A percentile compares a stretch with the other conserved stretches of the same genome.
Conservation (phyloP, 2,329 filamentous ascomycete genomes). For the Aspergillus viridinutans region DNA sequence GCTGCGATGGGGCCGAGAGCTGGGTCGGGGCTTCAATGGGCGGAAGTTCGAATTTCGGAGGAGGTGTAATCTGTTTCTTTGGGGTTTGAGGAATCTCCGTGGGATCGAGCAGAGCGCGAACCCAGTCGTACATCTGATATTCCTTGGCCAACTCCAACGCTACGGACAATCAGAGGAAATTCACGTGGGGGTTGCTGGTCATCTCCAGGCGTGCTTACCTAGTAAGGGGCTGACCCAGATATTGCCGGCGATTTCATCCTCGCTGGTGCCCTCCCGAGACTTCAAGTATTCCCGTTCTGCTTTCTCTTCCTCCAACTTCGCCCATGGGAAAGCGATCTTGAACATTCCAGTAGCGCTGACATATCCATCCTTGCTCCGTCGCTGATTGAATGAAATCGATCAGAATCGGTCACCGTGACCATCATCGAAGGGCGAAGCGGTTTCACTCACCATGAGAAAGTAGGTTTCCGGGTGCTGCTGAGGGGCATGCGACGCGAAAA, state of each 20-base stretch:
- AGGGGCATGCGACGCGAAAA: slow-evolving; percentile 71
- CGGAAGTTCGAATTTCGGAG: slow-evolving; percentile 69
- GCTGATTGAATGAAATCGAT: slow-evolving; percentile 32
- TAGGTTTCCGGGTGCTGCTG: slow-evolving; percentile 74
- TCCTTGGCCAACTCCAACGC: slow-evolving; percentile 80
- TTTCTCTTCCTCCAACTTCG: slow-evolving; percentile 55
- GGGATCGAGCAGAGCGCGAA: slow-evolving; percentile 87
- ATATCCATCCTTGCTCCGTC: slow-evolving; percentile 62
- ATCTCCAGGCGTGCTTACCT: slow-evolving; percentile 43
- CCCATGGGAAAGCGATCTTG: slow-evolving; percentile 65
- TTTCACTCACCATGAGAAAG: slow-evolving; percentile 74
- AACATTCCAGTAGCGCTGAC: slow-evolving; percentile 67
- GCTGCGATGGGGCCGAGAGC: slow-evolving; percentile 27
- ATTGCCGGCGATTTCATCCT: slow-evolving; percentile 91
- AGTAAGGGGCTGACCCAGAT: slow-evolving; percentile 85
- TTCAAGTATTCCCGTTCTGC: slow-evolving; percentile 72
- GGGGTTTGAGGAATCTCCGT: slow-evolving; percentile 66
- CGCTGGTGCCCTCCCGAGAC: slow-evolving; percentile 71
- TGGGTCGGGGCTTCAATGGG: slow-evolving; percentile 37
- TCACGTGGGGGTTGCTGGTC: not conserved
- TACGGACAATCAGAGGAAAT: slow-evolving; percentile 35
- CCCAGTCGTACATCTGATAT: slow-evolving; percentile 82
- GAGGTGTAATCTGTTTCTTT: slow-evolving; percentile 71
- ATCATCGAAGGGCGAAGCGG: not conserved
- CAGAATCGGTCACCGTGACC: not conserved